phyloP scores from a whole-genome alignment of 2,329 filamentous ascomycete genomes.

The Exophiala alcalophila region DNA sequence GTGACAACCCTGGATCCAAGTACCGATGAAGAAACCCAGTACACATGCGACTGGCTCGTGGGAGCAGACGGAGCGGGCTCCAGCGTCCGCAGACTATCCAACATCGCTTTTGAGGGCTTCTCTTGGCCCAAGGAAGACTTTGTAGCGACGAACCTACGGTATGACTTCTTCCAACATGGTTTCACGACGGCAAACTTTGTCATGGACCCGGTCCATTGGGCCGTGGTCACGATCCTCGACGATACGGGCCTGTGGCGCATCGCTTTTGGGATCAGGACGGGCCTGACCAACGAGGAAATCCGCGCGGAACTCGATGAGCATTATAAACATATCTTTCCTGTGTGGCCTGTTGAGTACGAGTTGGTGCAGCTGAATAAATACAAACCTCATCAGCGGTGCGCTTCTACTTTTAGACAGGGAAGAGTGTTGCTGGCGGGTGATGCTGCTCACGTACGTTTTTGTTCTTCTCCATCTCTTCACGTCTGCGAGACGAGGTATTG shows the following conservation, averaged over 20 bases:
- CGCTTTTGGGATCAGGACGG: conserved; percentile 39
- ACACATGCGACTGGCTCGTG: conserved; percentile 23
- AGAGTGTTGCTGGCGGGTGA: conserved; percentile 25
- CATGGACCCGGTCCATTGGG: conserved; percentile 30
- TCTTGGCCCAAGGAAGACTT: conserved; percentile 26
- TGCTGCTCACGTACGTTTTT: conserved; percentile 22
- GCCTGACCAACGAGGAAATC: conserved; percentile 34
- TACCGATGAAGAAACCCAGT: conserved; percentile 16
- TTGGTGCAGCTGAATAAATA: conserved; percentile 25
- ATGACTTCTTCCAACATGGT: conserved; percentile 24
- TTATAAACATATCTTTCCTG: conserved; percentile 27
- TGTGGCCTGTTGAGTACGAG: conserved; percentile 28
- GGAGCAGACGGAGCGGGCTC: conserved; percentile 23
- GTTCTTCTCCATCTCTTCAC: background rate
- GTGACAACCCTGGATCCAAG: conserved; percentile 12
- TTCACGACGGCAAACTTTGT: conserved; percentile 23
- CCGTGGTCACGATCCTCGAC: conserved; percentile 34
- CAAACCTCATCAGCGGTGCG: conserved; percentile 25
- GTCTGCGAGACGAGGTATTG: no score
- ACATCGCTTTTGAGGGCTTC: conserved; percentile 25
- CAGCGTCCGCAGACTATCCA: conserved; percentile 18
- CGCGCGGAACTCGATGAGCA: conserved; percentile 21
- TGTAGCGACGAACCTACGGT: conserved; percentile 22
- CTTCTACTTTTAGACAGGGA: conserved; percentile 22
- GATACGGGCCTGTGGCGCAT: conserved; percentile 42